Conservation (phyloP, 1,284 basidiomycete species). For the Pterulicium gracile region DNA sequence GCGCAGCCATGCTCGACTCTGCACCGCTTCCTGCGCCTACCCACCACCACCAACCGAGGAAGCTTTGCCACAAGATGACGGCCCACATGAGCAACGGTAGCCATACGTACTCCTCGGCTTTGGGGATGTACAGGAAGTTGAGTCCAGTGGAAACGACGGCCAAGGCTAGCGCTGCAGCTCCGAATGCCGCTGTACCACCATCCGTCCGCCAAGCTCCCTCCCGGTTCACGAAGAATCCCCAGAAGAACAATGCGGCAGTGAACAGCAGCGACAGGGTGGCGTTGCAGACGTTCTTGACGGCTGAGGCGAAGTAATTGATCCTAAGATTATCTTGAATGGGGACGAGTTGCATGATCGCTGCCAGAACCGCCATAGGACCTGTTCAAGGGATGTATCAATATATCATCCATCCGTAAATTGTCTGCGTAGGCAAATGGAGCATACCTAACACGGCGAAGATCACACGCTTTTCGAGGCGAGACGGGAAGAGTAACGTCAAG, state of each 20-base stretch:
- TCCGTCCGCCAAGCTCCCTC: constrained; percentile 90
- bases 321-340: constrained; percentile 40
- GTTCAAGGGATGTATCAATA: too few species aligned
- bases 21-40: constrained; percentile 68
- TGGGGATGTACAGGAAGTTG: constrained; percentile 79
- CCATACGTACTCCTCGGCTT: constrained; percentile 78
- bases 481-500: constrained; percentile 91
- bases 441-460: constrained; percentile 79
- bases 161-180: constrained; percentile 68
- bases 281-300: constrained; percentile 91
- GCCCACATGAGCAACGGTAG: constrained; percentile 79
- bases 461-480: constrained; percentile 80
- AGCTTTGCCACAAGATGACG: constrained; percentile 87
- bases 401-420: too few species aligned
- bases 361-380: constrained; percentile 81
- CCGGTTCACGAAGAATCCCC: constrained; percentile 89
- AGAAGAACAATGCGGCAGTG: constrained; percentile 81
- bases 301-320: constrained; percentile 56
- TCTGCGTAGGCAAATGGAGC: constrained; percentile 9
- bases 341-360: constrained; percentile 80
- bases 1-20: constrained; percentile 41
- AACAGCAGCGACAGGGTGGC: constrained; percentile 92
- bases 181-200: constrained; percentile 93
- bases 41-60: constrained; percentile 97
- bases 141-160: constrained; percentile 74